These are phyloP conservation scores for Verticillium dahliae DNA, from an alignment of 2,329 filamentous ascomycete genomes.

Conservation along the genomic window DNA sequence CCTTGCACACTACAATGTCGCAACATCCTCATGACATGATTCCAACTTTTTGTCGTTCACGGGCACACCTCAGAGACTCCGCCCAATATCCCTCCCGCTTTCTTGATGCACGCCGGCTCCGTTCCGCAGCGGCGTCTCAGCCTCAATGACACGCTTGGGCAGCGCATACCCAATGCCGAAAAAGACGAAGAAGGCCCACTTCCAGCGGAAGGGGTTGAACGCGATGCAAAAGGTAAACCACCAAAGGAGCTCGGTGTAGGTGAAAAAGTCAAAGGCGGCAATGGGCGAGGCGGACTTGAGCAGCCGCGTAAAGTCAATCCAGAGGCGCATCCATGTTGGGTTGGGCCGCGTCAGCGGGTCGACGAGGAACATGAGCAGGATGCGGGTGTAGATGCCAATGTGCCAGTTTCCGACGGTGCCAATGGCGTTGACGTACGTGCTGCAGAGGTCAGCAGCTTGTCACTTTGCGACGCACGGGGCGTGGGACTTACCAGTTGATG, in stretches of 20 bases:
- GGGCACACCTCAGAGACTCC: constrained; percentile 19
- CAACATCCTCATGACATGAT: too few relatives aligned
- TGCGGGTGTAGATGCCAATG: constrained; percentile 82
- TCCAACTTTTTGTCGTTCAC: neutral
- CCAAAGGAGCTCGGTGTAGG: constrained; percentile 76
- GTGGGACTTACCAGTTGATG: constrained; percentile 52
- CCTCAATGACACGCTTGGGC: constrained; percentile 58
- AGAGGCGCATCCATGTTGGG: constrained; percentile 70
- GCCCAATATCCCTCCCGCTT: constrained; percentile 21
- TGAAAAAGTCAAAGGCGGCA: constrained; percentile 82
- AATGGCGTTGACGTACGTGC: constrained; percentile 75
- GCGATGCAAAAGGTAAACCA: constrained; percentile 77
- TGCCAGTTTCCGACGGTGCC: constrained; percentile 83
- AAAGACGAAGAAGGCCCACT: constrained; percentile 81
- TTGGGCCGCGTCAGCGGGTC: constrained; percentile 70
- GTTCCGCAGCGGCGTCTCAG: constrained; percentile 57
- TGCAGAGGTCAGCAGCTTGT: constrained; percentile 18
- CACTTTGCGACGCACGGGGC: neutral
- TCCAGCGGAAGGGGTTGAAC: constrained; percentile 84
- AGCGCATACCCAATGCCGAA: constrained; percentile 64
- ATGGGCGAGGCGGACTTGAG: constrained; percentile 66
- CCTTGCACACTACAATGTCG: too few relatives aligned
- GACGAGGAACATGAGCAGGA: constrained; percentile 78
- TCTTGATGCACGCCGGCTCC: constrained; percentile 32
- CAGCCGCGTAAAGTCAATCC: constrained; percentile 76